phyloP scores from a whole-genome alignment of 352 stramenopile genomes.

The Phytophthora tentaculata region DNA sequence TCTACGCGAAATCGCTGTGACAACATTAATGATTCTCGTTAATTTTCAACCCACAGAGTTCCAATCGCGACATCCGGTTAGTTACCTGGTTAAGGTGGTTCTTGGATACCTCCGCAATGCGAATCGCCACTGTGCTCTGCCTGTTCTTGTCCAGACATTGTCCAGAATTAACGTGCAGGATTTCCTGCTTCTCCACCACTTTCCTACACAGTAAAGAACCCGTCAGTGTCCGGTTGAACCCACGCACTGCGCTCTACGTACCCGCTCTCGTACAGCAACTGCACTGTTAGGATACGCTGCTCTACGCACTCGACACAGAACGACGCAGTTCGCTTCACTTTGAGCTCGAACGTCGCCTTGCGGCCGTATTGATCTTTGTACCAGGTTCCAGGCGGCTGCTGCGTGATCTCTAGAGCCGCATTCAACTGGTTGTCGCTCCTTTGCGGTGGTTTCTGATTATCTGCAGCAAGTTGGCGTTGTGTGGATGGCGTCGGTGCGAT shows the following conservation, averaged over 20 bases:
- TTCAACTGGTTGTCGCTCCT: conserved; percentile 9
- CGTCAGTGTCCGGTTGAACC: conserved; percentile 2
- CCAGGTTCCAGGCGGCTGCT: conserved; percentile 70
- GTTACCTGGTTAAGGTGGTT: conserved; percentile 84
- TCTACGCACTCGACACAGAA: conserved; percentile 54
- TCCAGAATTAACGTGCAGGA: conserved; percentile 63
- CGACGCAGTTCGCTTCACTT: conserved; percentile 36
- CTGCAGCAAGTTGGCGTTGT: neutral
- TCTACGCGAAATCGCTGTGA: conserved; percentile 65
- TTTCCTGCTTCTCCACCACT: conserved; percentile 77
- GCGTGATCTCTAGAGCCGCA: conserved; percentile 52
- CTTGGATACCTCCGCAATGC: conserved; percentile 85
- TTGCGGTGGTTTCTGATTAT: neutral
- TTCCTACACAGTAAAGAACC: conserved; percentile 44
- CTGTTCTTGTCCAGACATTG: conserved; percentile 69
- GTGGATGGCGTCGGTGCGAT: conserved; percentile 29
- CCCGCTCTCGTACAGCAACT: conserved; percentile 79
- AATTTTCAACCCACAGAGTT: neutral
- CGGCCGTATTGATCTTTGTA: conserved; percentile 86
- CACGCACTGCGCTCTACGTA: conserved; percentile 6
- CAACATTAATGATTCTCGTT: conserved; percentile 5
- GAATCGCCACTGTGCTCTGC: conserved; percentile 58
- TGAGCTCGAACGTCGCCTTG: conserved; percentile 74
- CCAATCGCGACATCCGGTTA: neutral
- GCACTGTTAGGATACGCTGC: conserved; percentile 61